Conservation (phyloP, 192 early-diverging fungal species). For the Coemansia sp. region DNA sequence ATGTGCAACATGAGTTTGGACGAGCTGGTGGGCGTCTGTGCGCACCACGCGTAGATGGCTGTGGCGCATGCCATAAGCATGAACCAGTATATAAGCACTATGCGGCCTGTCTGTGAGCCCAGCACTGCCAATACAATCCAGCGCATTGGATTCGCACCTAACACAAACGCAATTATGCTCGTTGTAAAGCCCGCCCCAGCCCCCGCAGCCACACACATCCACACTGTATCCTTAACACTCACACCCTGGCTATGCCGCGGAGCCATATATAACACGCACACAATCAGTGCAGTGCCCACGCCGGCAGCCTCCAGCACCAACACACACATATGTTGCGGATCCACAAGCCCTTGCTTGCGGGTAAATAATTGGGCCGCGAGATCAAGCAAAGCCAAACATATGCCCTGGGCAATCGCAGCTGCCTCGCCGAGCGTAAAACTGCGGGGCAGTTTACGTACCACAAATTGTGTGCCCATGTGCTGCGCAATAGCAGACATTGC, state of each 20-base stretch:
- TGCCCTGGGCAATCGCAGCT: conserved; percentile 24
- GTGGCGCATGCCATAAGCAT: not conserved
- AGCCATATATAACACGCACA: not conserved
- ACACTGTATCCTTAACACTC: not conserved
- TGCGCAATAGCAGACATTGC: not conserved
- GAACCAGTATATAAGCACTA: not conserved
- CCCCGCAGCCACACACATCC: not conserved
- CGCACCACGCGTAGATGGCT: not conserved
- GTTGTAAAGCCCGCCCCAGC: not conserved
- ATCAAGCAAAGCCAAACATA: conserved; percentile 1
- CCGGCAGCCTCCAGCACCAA: conserved; percentile 23
- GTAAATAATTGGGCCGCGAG: not conserved
- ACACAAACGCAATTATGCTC: not conserved
- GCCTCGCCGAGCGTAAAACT: conserved; percentile 52
- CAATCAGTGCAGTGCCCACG: conserved; percentile 8
- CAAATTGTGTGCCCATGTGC: not conserved
- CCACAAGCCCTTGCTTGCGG: too few relatives aligned
- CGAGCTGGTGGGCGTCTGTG: not conserved
- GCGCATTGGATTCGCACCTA: not conserved
- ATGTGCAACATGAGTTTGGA: conserved; percentile 58
- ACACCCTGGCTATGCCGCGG: not conserved
- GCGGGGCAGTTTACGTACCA: conserved; percentile 12
- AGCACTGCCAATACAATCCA: not conserved
- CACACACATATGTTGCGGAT: not conserved
- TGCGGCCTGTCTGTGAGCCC: not conserved